A percentile compares a stretch with the other conserved stretches of the same genome.
phyloP scores from a whole-genome alignment of 345 rosid genomes.

The Raphanus raphanistrum region DNA sequence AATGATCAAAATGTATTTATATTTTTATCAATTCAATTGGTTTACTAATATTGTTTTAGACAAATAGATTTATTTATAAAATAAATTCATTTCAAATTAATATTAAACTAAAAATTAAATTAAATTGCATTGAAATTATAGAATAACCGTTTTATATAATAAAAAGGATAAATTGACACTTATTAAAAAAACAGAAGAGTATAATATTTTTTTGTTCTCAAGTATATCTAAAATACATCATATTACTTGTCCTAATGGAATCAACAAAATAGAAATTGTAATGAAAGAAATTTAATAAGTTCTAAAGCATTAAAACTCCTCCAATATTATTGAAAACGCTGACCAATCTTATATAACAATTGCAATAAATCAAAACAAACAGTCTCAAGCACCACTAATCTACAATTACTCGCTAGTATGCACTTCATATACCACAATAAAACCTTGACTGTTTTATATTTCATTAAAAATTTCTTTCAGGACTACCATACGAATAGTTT shows the following conservation, averaged over 20 bases:
- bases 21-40: too few species aligned
- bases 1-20: too few species aligned
- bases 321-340: neutral
- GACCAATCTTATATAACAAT: neutral
- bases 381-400: neutral
- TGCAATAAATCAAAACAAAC: neutral
- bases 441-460: neutral
- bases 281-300: neutral
- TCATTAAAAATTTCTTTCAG: neutral
- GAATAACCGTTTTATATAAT: too few species aligned
- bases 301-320: neutral
- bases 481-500: neutral
- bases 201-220: neutral
- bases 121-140: too few species aligned
- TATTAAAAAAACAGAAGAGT: too few species aligned
- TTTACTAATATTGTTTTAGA: too few species aligned
- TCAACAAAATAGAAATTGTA: neutral
- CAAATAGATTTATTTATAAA: too few species aligned
- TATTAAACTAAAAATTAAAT: too few species aligned
- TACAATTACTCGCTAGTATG: neutral
- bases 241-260: neutral
- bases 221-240: neutral
- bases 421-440: neutral
- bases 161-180: too few species aligned
- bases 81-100: too few species aligned